Evolutionary conservation across 2,329 filamentous ascomycete species (phyloP), one percentile per base, ranked within the genome.

Genomic region (Aspergillus sp.): DNA sequence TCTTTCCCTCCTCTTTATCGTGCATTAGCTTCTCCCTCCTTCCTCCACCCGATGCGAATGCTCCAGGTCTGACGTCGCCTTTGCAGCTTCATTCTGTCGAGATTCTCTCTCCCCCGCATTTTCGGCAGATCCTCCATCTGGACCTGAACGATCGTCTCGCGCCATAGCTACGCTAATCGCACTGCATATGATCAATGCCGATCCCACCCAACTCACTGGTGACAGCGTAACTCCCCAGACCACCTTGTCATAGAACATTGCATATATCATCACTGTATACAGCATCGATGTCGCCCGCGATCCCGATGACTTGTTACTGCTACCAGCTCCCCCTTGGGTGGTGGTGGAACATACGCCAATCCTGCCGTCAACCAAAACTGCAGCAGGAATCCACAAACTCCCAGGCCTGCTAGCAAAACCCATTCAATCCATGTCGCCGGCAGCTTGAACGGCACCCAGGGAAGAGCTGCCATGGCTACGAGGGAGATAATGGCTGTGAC

Each of bases 321-420:
- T 9, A 13, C 6, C 8, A 13, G 30, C 10, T 28, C 28, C 30
- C 11, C 30, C 7, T 7, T 8, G 26, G 27, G 30, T 43, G 70
- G 69, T 1, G 76, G 77, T 49, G 84, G 85, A 57, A 90, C 86
- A 48, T 84, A 81, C 26, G 85, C 75, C 38, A 96, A 68, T 0
- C 88, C 89, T 1, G 81, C 78, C 1, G 90, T 93, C 12, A 94
- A 71, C n/a, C 94, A 74, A 53, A 89, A 89, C 76, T 95, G 90
- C 79, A 91, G 86, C 19, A 85, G 63, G 59, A 95, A 91, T 0
- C 90, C 90, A 51, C 84, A 84, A 0, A 81, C 58, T 0, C 86
- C 88, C 4, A 95, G 70, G 32, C 83, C 78, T 0, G 83, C 42
- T 11, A 95, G 68, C 33, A 90, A 74, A 0, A 69, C 62, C 84